Base-by-base conservation (phyloP, 1,284 basidiomycete species). In the Rhodofomes roseus region DNA sequence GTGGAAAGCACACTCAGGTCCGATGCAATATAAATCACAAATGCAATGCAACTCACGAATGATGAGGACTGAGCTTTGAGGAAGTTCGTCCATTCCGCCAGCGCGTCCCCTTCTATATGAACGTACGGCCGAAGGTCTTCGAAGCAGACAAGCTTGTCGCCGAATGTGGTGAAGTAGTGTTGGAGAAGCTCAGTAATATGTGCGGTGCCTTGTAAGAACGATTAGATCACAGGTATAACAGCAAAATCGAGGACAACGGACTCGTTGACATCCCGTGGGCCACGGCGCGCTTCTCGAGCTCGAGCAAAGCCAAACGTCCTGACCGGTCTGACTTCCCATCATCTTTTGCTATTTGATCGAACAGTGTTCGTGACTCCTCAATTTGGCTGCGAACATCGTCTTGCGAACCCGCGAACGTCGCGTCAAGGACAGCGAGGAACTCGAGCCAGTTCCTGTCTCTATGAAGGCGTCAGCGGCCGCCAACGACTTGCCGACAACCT, bases 401-500 rank as follows among this genome's bases (percentile, higher is more conserved):
- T 64, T 69, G 71, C 60, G 60, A 68, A 46, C 76, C 70, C 29
- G 74, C 72, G 64, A 92, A 87, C 2, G 86, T 80, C 0, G 82
- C 85, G 60, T 92, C 86, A 3, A 93, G 72, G 16, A 92, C 73
- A 4, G 90, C 82, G 48, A 89, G 70, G 69, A 94, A 92, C 66
- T 93, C 91, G 14, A 92, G 77, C 91, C 92, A 95, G 66, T 94
- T 94, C 48, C 89, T 86, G 68, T 93, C 89, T 53, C 90, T 93
- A 60, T n/a, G 59, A 18, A 55, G 27, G 53, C 44, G 53, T 54
- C 20, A 40, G 20, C 54, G 43, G 34, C 51, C 56, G 56, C 22
- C 48, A 46, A 54, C 41, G 29, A 27, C 14, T 12, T 31, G 27
- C 7, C 5, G 4, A 9, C 11, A 18, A 36, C 36, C 44, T 9